Percentiles rank a stretch among this genome's conserved stretches.
Evolutionary conservation across 2,329 filamentous ascomycete genomes (phyloP).

Genomic region (Microdochium paspali): DNA sequence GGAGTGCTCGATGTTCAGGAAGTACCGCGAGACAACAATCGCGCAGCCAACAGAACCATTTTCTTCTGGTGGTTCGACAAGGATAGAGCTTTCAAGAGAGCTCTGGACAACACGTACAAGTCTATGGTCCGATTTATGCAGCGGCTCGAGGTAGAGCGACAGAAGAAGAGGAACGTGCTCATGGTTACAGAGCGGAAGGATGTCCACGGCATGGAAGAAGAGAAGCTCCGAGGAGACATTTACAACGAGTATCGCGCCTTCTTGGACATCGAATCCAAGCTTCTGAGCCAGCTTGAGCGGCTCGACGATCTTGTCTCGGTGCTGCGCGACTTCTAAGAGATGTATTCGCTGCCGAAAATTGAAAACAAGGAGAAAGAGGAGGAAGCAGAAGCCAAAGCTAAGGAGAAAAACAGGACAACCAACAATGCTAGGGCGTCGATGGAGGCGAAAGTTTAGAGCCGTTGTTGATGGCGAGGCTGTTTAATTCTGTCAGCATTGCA

Average conservation of each 20-base stretch:
- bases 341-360: not conserved
- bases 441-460: not conserved
- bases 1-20: conserved; percentile 90
- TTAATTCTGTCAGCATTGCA: conserved; percentile 13
- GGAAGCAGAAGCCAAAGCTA: not conserved
- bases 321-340: conserved; percentile 62
- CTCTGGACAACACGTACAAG: conserved; percentile 81
- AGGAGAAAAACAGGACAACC: not conserved
- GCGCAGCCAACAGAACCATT: conserved; percentile 72
- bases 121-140: conserved; percentile 79
- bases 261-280: conserved; percentile 58
- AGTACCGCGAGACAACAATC: conserved; percentile 78
- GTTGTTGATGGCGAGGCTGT: not conserved
- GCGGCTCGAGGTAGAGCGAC: conserved; percentile 67
- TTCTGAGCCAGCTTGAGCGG: conserved; percentile 69
- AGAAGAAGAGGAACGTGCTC: conserved; percentile 62
- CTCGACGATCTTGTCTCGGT: conserved; percentile 80
- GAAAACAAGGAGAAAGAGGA: not conserved
- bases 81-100: conserved; percentile 57
- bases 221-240: conserved; percentile 67
- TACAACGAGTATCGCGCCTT: conserved; percentile 51
- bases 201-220: conserved; percentile 74
- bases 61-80: conserved; percentile 90
- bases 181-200: conserved; percentile 78
- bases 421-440: not conserved